These are phyloP conservation scores for Byssoonygena ceratinophila DNA, from an alignment of 2,329 filamentous ascomycete species.

Conservation along the genomic window DNA sequence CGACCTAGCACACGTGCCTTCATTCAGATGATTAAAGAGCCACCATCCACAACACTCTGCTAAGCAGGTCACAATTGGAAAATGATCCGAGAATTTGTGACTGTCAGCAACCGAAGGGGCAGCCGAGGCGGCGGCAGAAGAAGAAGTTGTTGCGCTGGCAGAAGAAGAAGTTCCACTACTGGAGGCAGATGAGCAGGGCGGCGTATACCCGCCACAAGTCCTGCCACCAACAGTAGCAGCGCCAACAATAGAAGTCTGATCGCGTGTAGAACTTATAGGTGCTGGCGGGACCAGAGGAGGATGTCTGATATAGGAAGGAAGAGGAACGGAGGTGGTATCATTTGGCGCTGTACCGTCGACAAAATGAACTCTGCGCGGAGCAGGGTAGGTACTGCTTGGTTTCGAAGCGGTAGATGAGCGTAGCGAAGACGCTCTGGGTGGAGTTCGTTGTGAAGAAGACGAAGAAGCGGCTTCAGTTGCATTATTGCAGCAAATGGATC, in stretches of 20 bases:
- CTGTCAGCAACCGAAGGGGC: not conserved
- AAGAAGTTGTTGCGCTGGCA: not conserved
- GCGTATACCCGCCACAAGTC: not conserved
- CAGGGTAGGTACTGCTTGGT: constrained; percentile 7
- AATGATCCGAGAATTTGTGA: not conserved
- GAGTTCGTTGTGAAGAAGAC: not conserved
- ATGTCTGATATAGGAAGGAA: constrained; percentile 13
- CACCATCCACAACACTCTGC: constrained; percentile 4
- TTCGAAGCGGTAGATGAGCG: not conserved
- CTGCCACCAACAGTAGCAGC: not conserved
- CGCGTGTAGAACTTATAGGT: not conserved
- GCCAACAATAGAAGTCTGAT: not conserved
- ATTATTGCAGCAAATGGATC: constrained; percentile 1
- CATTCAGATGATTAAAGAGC: not conserved
- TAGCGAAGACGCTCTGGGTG: constrained; percentile 3
- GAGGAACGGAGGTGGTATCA: constrained; percentile 4
- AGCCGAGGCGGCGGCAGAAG: no score
- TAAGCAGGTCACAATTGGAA: not conserved
- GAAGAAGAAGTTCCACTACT: not conserved
- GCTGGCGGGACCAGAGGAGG: constrained; percentile 6
- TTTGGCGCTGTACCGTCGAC: constrained; percentile 2
- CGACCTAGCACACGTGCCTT: not conserved
- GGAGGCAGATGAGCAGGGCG: not conserved
- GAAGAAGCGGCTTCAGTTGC: not conserved
- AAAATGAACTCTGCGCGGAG: constrained; percentile 9